phyloP scores from a whole-genome alignment of 192 early-diverging fungal species.

The Coemansia sp. region DNA sequence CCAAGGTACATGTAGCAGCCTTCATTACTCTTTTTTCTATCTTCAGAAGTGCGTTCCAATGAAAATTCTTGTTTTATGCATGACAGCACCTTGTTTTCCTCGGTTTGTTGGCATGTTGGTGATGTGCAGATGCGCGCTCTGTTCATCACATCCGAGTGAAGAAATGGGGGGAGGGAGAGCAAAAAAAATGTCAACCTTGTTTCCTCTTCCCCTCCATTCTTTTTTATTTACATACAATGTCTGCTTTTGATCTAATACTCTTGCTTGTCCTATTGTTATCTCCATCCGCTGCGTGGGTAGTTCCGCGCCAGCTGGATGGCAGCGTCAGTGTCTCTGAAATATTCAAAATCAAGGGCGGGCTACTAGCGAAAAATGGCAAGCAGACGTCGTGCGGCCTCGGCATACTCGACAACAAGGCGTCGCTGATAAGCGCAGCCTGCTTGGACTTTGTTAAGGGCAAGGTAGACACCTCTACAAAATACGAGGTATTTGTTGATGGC shows the following conservation, averaged over 20 bases:
- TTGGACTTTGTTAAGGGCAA: constrained; percentile 7
- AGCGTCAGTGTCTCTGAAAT: not conserved
- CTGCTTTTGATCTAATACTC: not conserved
- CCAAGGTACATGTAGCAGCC: no score
- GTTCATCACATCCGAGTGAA: not conserved
- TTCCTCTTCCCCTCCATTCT: not conserved
- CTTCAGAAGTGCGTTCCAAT: no score
- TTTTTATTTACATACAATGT: not conserved
- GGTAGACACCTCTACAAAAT: constrained; percentile 3
- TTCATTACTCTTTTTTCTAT: no score
- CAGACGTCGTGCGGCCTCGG: constrained; percentile 29
- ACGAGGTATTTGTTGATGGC: constrained; percentile 15
- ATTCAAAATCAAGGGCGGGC: constrained; percentile 15
- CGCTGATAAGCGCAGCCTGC: constrained; percentile 36
- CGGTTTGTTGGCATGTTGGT: no score
- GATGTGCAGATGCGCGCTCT: no score
- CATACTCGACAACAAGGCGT: constrained; percentile 18
- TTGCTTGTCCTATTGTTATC: not conserved
- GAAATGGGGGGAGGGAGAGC: not conserved
- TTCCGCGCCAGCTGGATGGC: not conserved
- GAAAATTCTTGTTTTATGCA: not conserved
- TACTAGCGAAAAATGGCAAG: constrained; percentile 22
- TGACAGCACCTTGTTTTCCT: not conserved
- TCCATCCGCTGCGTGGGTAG: not conserved
- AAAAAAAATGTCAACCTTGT: not conserved